Evolutionary conservation across 345 rosid genomes (phyloP).

Genomic region (Gossypium thurberi): DNA sequence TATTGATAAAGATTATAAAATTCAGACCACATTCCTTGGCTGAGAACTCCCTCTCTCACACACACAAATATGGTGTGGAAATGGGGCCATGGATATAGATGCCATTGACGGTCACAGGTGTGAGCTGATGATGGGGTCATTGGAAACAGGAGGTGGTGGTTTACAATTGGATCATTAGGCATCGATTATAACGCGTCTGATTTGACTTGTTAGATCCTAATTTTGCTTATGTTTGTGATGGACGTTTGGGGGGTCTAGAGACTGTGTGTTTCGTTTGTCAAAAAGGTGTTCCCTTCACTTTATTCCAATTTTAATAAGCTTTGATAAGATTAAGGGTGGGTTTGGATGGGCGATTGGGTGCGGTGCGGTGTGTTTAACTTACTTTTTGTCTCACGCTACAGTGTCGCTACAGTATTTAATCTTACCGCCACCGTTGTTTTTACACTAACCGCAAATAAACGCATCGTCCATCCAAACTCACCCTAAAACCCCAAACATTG

Average conservation of each 20-base stretch:
- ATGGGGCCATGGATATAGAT: slow-evolving; percentile 24
- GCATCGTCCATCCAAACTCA: no score
- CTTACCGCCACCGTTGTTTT: no score
- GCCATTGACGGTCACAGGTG: slow-evolving; percentile 23
- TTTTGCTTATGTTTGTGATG: neutral
- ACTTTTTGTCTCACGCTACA: no score
- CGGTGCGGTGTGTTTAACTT: no score
- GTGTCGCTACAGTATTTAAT: no score
- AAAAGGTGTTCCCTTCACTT: neutral
- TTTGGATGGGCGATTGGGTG: no score
- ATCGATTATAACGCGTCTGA: slow-evolving; percentile 27
- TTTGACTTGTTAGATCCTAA: slow-evolving; percentile 17
- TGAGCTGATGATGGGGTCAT: slow-evolving; percentile 17
- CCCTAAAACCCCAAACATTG: no score
- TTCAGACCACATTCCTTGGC: neutral
- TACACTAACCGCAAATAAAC: no score
- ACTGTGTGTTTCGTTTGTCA: neutral
- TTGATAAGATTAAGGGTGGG: neutral
- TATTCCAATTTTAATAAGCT: neutral
- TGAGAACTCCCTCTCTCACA: neutral
- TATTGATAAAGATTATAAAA: slow-evolving; percentile 14
- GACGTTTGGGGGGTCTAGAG: neutral
- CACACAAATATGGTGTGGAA: neutral
- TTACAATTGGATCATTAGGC: slow-evolving; percentile 5
- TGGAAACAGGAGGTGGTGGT: slow-evolving; percentile 15